Conservation (phyloP, 257 asterid species). For the Solanum tarijense region DNA sequence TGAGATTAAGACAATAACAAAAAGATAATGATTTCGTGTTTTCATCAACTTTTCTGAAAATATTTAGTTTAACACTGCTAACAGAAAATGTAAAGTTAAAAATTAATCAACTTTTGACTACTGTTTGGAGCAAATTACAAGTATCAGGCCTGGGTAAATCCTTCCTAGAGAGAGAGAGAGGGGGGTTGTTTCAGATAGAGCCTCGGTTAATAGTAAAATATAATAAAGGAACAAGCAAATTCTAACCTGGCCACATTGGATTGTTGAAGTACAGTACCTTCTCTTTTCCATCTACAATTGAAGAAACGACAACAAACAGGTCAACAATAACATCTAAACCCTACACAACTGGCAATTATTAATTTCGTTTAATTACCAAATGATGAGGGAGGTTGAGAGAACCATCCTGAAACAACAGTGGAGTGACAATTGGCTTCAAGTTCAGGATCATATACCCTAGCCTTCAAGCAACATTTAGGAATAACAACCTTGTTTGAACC, state of each 20-base stretch:
- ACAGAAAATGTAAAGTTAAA: background rate
- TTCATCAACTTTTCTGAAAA: background rate
- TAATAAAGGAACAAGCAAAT: background rate
- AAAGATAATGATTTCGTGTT: background rate
- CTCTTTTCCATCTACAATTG: conserved; percentile 34
- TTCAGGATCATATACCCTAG: conserved; percentile 58
- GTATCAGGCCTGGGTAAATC: background rate
- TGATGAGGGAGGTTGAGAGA: conserved; percentile 41
- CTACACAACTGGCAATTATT: background rate
- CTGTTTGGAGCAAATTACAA: background rate
- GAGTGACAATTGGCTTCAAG: conserved; percentile 61
- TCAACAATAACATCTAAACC: background rate
- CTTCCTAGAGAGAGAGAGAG: too few relatives aligned
- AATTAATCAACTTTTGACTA: background rate
- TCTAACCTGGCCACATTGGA: conserved; percentile 99
- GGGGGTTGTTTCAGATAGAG: background rate
- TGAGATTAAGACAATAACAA: background rate
- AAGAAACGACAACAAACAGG: conserved; percentile 1
- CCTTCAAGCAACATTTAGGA: conserved; percentile 93
- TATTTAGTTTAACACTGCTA: background rate
- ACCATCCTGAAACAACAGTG: conserved; percentile 96
- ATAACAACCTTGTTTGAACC: conserved; percentile 32
- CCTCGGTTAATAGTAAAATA: background rate
- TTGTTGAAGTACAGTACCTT: conserved; percentile 61
- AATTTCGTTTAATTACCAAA: conserved; percentile 28